phyloP scores from a whole-genome alignment of 2,329 filamentous ascomycete species.

The Metarhizium humberi region DNA sequence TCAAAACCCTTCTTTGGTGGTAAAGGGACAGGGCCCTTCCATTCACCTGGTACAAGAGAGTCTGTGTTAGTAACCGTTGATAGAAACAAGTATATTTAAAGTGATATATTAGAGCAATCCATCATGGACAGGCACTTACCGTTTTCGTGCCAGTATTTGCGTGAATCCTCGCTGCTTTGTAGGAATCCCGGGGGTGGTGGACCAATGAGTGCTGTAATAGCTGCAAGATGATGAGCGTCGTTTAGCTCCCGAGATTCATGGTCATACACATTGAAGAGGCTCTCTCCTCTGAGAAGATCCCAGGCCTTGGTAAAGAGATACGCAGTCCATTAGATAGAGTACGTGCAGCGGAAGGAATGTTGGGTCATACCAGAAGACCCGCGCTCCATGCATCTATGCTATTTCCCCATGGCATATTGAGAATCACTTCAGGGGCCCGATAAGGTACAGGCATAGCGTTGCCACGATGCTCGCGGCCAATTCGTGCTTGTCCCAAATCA shows the following conservation, averaged over 20 bases:
- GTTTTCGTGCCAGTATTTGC: constrained; percentile 17
- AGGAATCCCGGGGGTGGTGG: constrained; percentile 18
- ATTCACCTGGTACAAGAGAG: constrained; percentile 12
- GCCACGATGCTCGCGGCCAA: constrained; percentile 13
- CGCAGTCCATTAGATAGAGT: not conserved
- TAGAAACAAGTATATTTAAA: not conserved
- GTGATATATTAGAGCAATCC: not conserved
- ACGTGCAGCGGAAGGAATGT: not conserved
- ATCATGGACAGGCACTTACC: constrained; percentile 10
- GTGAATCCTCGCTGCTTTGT: constrained; percentile 9
- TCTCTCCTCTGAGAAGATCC: not conserved
- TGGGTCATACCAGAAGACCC: constrained; percentile 20
- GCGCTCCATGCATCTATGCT: constrained; percentile 26
- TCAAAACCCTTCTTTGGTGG: constrained; percentile 10
- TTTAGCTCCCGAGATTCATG: constrained; percentile 13
- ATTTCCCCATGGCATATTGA: constrained; percentile 24
- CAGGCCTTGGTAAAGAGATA: not conserved
- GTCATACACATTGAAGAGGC: constrained; percentile 10
- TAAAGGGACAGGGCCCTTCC: constrained; percentile 15
- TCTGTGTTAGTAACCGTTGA: not conserved
- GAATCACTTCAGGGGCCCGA: constrained; percentile 27
- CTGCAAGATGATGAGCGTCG: constrained; percentile 18
- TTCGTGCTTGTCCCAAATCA: constrained; percentile 28
- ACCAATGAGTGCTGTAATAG: constrained; percentile 18
- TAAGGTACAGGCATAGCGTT: constrained; percentile 20